phyloP scores from a whole-genome alignment of 768 basidiomycete species.

The Agrocybe chaxingu region DNA sequence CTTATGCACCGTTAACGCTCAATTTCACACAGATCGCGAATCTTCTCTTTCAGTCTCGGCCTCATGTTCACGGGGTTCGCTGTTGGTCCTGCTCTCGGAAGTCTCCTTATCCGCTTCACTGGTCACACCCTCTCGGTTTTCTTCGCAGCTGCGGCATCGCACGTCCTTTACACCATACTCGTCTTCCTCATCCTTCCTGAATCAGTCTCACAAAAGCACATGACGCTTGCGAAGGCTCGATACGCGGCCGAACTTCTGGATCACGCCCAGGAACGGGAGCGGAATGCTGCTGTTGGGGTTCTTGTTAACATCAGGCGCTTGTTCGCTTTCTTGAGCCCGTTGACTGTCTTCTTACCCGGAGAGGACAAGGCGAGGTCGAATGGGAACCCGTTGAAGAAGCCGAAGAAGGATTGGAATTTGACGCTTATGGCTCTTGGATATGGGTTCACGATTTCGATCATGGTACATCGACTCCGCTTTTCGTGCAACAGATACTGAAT shows the following conservation, averaged over 20 bases:
- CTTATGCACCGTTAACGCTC: background rate
- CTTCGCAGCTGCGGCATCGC: slow-evolving; percentile 55
- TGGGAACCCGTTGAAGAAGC: slow-evolving; percentile 36
- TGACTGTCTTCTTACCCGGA: slow-evolving; percentile 59
- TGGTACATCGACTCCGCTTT: slow-evolving; percentile 30
- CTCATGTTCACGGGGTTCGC: slow-evolving; percentile 73
- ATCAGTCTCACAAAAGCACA: slow-evolving; percentile 56
- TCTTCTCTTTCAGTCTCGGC: slow-evolving; percentile 65
- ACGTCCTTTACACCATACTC: slow-evolving; percentile 45
- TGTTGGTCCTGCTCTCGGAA: slow-evolving; percentile 72
- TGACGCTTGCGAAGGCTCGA: slow-evolving; percentile 34
- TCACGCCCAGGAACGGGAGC: slow-evolving; percentile 12
- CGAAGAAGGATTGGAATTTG: slow-evolving; percentile 63
- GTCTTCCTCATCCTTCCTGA: slow-evolving; percentile 72
- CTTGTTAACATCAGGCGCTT: slow-evolving; percentile 41
- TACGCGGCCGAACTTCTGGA: slow-evolving; percentile 31
- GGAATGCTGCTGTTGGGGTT: slow-evolving; percentile 15
- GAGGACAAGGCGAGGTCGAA: slow-evolving; percentile 12
- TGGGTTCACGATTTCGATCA: slow-evolving; percentile 44
- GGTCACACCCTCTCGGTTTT: slow-evolving; percentile 62
- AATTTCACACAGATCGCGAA: slow-evolving; percentile 44
- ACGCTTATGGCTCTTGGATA: slow-evolving; percentile 51
- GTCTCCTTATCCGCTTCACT: slow-evolving; percentile 57
- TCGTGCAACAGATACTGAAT: background rate
- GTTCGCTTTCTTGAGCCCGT: slow-evolving; percentile 67